Evolutionary conservation across 2,329 filamentous ascomycete species (phyloP).

Genomic region (Venturia asperata): DNA sequence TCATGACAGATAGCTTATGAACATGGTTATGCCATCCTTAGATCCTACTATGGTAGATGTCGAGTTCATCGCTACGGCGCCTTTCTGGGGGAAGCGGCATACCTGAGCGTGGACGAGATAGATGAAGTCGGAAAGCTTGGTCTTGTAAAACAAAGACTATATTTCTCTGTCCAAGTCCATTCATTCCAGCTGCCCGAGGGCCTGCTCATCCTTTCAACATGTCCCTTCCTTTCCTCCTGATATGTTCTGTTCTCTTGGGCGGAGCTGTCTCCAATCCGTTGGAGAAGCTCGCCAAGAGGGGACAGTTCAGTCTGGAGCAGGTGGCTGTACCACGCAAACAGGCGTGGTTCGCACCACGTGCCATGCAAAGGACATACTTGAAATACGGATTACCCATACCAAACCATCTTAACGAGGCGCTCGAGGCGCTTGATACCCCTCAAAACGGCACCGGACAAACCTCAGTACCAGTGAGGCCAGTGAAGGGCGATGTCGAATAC

Average conservation of each 20-base stretch:
- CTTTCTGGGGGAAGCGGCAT: not conserved
- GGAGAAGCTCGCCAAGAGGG: conserved; percentile 9
- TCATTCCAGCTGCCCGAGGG: no score
- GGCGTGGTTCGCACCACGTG: not conserved
- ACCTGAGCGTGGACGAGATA: conserved; percentile 13
- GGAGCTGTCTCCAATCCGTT: conserved; percentile 11
- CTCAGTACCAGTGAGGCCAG: conserved; percentile 6
- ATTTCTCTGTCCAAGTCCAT: not conserved
- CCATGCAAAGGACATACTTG: conserved; percentile 11
- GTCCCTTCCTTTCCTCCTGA: conserved; percentile 14
- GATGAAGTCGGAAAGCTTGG: conserved; percentile 11
- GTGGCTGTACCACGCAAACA: conserved; percentile 9
- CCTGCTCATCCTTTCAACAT: conserved; percentile 11
- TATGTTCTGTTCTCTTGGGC: conserved; percentile 8
- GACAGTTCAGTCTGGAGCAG: conserved; percentile 14
- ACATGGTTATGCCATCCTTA: not conserved
- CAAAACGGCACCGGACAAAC: not conserved
- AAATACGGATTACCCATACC: conserved; percentile 16
- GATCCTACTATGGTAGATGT: conserved; percentile 7
- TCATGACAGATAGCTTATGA: not conserved
- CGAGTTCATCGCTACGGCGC: not conserved
- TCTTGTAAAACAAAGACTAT: conserved; percentile 2
- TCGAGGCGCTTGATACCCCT: not conserved
- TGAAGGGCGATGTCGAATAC: conserved; percentile 19
- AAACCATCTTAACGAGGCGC: not conserved